Conservation (phyloP, 225 moss, liverwort and hornwort species). For the Rhytidiadelphus loreus region DNA sequence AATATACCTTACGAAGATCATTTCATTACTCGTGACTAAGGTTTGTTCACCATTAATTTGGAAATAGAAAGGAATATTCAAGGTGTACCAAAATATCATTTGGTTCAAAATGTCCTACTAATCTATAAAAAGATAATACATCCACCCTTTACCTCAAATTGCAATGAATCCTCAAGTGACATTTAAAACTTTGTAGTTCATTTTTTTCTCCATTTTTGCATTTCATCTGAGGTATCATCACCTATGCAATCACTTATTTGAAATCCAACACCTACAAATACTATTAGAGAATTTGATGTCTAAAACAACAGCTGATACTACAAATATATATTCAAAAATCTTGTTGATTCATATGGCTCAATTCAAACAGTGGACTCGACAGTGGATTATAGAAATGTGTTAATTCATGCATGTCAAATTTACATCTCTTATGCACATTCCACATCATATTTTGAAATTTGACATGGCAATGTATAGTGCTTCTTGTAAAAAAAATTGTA, state of each 20-base stretch:
- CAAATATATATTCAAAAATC: not conserved
- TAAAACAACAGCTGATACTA: rapidly evolving
- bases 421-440: not conserved
- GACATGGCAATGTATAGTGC: not conserved
- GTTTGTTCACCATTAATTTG: not conserved
- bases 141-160: no score
- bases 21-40: rapidly evolving
- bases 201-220: not conserved
- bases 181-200: not conserved
- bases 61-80: not conserved
- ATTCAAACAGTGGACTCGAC: rapidly evolving
- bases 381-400: not conserved
- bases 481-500: not conserved
- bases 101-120: not conserved
- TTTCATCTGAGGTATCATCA: not conserved
- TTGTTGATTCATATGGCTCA: rapidly evolving
- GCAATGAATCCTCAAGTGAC: not conserved
- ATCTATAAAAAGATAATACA: not conserved
- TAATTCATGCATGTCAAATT: not conserved
- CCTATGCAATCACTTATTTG: not conserved
- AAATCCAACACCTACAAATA: not conserved
- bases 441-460: not conserved
- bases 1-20: rapidly evolving
- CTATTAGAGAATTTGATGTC: not conserved
- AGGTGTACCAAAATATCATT: rapidly evolving